Base-by-base conservation (phyloP, 2,329 filamentous ascomycete genomes). In the Alternaria sp. region DNA sequence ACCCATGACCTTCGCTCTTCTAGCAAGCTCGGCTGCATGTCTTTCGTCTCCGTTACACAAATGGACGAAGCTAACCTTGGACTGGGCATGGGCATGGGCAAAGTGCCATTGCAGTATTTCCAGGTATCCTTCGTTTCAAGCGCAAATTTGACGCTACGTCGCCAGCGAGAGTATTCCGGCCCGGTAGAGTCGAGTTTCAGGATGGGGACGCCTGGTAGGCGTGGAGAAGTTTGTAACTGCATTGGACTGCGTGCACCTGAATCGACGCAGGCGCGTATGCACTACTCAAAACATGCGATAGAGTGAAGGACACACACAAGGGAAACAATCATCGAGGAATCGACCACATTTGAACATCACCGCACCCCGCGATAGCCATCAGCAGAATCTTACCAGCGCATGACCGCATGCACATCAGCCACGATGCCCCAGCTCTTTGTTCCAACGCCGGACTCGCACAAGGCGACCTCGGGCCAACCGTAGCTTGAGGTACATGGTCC, bases 1-100 rank as follows among this genome's bases (percentile, higher is more conserved):
- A 74, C 68, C 76, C 76, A 78, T 16, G 71, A 69, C 61, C 69
- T 72, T 45, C 76, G 59, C 56, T 78, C 75, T 44, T 78, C 72
- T 25, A 79, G 65, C 22, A 79, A 62, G 44, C 69, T 60, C 12
- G 75, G 73, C 57, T 78, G 74, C 32, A 65, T 61, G 11, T 72
- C 68, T 28, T 68, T 57, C 20, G 64, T 66, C 8, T 59, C 57
- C 5, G 40, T 63, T 14, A 66, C 59, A 38, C 70, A 69, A 38
- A 66, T 64, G 54, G 64, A 30, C 10, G 34, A 63, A 48, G 64
- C 69, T 16, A 69, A 66, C 34, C 68, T 68, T 16, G 67, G 64
- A 27, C 69, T 69, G 4, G 76, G 76, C 76, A 78, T 78, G 1
- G 76, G 76, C 76, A 77, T 77, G 5, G 69, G 68, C 38, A 41